Evolutionary conservation across 192 early-diverging fungal species (phyloP).

Genomic region (Coemansia sp.): DNA sequence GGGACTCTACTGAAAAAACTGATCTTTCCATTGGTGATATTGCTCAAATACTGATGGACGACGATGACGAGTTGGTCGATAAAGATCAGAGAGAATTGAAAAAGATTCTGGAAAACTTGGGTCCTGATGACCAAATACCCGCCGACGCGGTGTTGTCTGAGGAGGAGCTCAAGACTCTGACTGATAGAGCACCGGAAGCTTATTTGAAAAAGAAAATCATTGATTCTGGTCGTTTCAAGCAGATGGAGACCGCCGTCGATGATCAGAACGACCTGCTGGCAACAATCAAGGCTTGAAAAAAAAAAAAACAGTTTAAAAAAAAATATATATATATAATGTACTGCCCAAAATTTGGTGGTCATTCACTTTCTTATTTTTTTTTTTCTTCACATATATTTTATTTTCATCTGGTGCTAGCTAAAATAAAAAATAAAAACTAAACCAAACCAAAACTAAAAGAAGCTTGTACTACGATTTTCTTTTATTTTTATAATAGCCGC

Average conservation of each 20-base stretch:
- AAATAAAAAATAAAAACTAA: too few relatives aligned
- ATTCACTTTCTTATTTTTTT: too few relatives aligned
- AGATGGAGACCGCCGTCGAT: constrained; percentile 26
- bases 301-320: neutral
- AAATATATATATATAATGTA: too few relatives aligned
- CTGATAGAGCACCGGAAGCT: constrained; percentile 36
- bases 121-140: constrained; percentile 23
- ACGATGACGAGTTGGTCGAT: constrained; percentile 64
- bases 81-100: constrained; percentile 28
- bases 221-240: constrained; percentile 13
- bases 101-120: constrained; percentile 19
- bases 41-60: constrained; percentile 68
- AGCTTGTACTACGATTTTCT: too few relatives aligned
- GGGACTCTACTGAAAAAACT: constrained; percentile 12
- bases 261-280: constrained; percentile 48
- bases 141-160: constrained; percentile 26
- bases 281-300: constrained; percentile 7
- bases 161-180: constrained; percentile 28
- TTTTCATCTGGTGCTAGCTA: too few relatives aligned
- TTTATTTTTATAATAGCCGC: too few relatives aligned
- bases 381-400: too few relatives aligned
- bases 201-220: constrained; percentile 13
- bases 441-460: too few relatives aligned
- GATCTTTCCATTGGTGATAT: constrained; percentile 65
- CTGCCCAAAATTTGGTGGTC: too few relatives aligned